A percentile compares a stretch with the other conserved stretches of the same genome.
Evolutionary conservation across 441 rosid species (phyloP).

Genomic region (Jatropha multifida): DNA sequence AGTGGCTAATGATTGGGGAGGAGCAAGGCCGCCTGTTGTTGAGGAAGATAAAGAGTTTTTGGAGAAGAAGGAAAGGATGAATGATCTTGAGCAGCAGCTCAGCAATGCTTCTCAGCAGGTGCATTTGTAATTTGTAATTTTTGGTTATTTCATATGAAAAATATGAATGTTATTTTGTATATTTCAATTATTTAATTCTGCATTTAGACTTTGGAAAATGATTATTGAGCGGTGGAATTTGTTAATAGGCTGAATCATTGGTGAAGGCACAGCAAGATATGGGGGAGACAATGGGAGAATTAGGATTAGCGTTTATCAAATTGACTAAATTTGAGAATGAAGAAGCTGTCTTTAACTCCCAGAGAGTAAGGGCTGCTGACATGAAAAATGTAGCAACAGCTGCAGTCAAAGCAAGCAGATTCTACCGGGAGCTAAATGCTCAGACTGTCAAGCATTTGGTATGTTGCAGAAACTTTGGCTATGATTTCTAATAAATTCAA

Average conservation of each 20-base stretch:
- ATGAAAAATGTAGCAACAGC: slow-evolving; percentile 89
- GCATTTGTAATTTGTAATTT: not conserved
- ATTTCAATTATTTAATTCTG: not conserved
- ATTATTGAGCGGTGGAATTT: slow-evolving; percentile 15
- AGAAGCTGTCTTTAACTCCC: slow-evolving; percentile 65
- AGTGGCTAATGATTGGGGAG: slow-evolving; percentile 78
- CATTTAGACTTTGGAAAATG: not conserved
- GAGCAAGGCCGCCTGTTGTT: slow-evolving; percentile 60
- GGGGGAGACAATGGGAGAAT: slow-evolving; percentile 89
- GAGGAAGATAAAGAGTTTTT: slow-evolving; percentile 87
- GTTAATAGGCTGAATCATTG: slow-evolving; percentile 66
- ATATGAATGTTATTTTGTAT: not conserved
- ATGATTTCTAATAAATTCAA: not conserved
- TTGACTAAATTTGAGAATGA: slow-evolving; percentile 84
- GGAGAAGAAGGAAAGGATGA: slow-evolving; percentile 76
- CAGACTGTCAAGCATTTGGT: slow-evolving; percentile 94
- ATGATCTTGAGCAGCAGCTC: slow-evolving; percentile 77
- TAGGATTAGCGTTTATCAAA: slow-evolving; percentile 80
- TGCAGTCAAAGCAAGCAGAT: slow-evolving; percentile 87
- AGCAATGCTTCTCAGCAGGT: slow-evolving; percentile 90
- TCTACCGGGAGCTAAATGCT: slow-evolving; percentile 72
- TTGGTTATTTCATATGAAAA: not conserved
- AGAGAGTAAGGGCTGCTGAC: slow-evolving; percentile 69
- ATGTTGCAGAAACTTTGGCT: slow-evolving; percentile 23
- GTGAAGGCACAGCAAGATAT: slow-evolving; percentile 92